Evolutionary conservation across 805 yeast genomes (phyloP), one percentile per base, ranked within the genome.

Genomic region (Cyberlindnera maclurae): DNA sequence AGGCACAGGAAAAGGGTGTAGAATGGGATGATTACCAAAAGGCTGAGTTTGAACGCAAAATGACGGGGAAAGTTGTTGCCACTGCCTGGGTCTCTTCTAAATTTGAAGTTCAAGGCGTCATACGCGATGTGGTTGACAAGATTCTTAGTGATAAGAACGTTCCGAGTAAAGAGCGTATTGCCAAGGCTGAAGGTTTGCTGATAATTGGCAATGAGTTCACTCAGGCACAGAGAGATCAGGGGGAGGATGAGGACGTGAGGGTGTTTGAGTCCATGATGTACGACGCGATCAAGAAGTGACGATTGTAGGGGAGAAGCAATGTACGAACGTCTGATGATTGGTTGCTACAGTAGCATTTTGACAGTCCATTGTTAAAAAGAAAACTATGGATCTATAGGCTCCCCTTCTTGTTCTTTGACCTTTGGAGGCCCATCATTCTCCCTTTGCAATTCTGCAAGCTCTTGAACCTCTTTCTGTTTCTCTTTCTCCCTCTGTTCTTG

Each of bases 1-100:
- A 75, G 48, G 79, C 83, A 47, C 88, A 84, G 55, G 73, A 69
- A 22, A 76, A 67, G 1, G 75, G 73, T 17, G 70, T 65, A 38
- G 64, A 65, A 32, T 59, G 69, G 64, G 75, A 68, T 32, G 75
- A 77, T 6, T 82, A 73, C 39, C 73, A 75, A 51, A 73, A 76
- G 45, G 87, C 79, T 2, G 93, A 87, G 55, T 75, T 83, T 63
- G 96, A 90, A 54, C 73, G 87, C 36, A 65, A 75, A 40, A 73
- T 90, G 45, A 79, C 87, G 39, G 97, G 98, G 17, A 93, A 90
- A 59, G 75, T 93, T 16, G 70, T 93, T 36, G 90, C 93, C 7
- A 88, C 96, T 1, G 94, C 95, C 15, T 93, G 99, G 99, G 84
- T 85, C 16, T 85, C 95, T 29, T 86, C 96, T 15, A 79, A 83